A percentile compares a stretch with the other conserved stretches of the same genome.
phyloP scores from a whole-genome alignment of 257 asterid species.

The Solanum piurae region DNA sequence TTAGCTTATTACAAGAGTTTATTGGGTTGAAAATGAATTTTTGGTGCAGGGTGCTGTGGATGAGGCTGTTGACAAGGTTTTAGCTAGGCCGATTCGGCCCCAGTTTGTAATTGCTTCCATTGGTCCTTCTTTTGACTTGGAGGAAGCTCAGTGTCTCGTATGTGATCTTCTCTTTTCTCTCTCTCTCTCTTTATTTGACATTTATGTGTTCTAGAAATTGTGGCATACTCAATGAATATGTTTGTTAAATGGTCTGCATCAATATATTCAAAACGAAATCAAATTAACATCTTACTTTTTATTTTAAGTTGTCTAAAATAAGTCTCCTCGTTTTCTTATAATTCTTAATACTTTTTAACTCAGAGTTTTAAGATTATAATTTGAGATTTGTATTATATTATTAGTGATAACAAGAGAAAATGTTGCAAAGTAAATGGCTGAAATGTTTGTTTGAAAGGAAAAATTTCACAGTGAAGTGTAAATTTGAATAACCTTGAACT shows the following conservation, averaged over 20 bases:
- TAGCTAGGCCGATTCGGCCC: constrained; percentile 61
- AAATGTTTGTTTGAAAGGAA: background rate
- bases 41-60: constrained; percentile 53
- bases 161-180: background rate
- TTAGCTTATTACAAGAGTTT: background rate
- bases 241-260: background rate
- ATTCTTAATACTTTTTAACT: background rate
- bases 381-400: background rate
- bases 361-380: background rate
- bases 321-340: background rate
- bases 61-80: constrained; percentile 68
- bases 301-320: background rate
- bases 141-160: constrained; percentile 42
- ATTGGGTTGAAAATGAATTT: background rate
- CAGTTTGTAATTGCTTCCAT: constrained; percentile 65
- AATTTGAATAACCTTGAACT: background rate
- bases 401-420: background rate
- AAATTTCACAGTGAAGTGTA: background rate
- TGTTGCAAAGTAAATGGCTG: background rate
- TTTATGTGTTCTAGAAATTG: background rate
- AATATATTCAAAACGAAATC: background rate
- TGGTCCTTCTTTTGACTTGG: constrained; percentile 36
- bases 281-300: background rate
- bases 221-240: background rate
- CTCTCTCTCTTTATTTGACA: background rate